phyloP scores from a whole-genome alignment of 805 yeast genomes.

The Cyberlindnera subsufficiens region DNA sequence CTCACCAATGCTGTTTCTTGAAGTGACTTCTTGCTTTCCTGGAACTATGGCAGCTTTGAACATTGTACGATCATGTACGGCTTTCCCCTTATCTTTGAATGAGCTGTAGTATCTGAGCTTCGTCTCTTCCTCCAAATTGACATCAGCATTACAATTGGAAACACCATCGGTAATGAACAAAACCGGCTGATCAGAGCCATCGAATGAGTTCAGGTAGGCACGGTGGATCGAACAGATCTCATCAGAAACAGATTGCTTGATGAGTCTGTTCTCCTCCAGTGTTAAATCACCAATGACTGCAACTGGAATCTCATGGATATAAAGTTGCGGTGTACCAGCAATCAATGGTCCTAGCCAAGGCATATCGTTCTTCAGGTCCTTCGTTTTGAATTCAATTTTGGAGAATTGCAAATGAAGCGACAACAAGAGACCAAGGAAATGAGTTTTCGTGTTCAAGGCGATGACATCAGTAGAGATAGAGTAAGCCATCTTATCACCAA shows the following conservation, averaged over 20 bases:
- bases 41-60: constrained; percentile 15
- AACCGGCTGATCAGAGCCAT: neutral
- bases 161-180: constrained; percentile 14
- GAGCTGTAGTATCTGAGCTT: constrained; percentile 4
- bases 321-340: constrained; percentile 6
- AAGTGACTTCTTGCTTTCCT: constrained; percentile 10
- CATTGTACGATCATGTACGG: constrained; percentile 1
- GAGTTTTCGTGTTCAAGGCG: constrained; percentile 13
- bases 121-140: constrained; percentile 8
- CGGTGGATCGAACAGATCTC: constrained; percentile 17
- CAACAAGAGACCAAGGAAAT: constrained; percentile 20
- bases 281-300: constrained; percentile 14
- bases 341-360: constrained; percentile 28
- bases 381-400: constrained; percentile 16
- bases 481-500: neutral
- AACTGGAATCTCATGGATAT: constrained; percentile 8
- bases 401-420: constrained; percentile 16
- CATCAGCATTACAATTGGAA: constrained; percentile 8
- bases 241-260: constrained; percentile 9
- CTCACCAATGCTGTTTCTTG: constrained; percentile 10
- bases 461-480: constrained; percentile 7
- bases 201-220: constrained; percentile 6
- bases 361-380: constrained; percentile 24
- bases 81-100: constrained; percentile 3
- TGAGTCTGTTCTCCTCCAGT: constrained; percentile 8